Evolutionary conservation across 2,329 filamentous ascomycete genomes (phyloP), one percentile per base, ranked within the genome.

Genomic region (Chrysoporthe deuterocubensis): DNA sequence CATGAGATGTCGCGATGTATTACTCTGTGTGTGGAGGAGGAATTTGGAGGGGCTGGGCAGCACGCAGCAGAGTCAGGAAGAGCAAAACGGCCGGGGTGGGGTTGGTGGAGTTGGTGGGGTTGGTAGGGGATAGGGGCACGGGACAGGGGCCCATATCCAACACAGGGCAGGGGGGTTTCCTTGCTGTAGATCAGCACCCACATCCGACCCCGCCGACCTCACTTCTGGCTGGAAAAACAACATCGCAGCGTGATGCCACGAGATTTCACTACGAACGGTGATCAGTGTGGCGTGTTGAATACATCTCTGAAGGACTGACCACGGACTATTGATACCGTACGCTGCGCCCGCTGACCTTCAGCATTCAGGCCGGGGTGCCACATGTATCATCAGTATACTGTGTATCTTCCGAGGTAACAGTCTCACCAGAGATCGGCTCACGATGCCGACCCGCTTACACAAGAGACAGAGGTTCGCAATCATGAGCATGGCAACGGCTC

Each of bases 21-120:
- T 40, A 14, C 26, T 56, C 8, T 21, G 32, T 56, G 54, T 57
- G 54, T 34, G 34, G 18, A 11, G 54, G 54, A 34, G 50, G 50
- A 54, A 54, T 57, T 52, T 37, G n/a, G 66, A 65, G 66, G 66
- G 66, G 62, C 62, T 65, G 66, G 66, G 66, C 54, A 4, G 14
- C 21, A 16, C 50, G 50, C 50, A 54, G 50, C 21, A 32, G 21
- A 26, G 32, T 26, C 50, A 54, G 50, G 50, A 54, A 54, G 21
- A 26, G 50, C 21, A 32, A 54, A 54, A 14, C 50, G 21, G 50
- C 21, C 21, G 50, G 50, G 50, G 50, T 52, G 48, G 48, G 48
- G 48, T 50, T 52, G 50, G 50, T 52, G 48, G 48, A 21, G 48
- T 50, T 52, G 50, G 21, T 54, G 50, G 50, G 37, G 37, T 40